Evolutionary conservation across 2,329 filamentous ascomycete species (phyloP), one percentile per base, ranked within the genome.

Genomic region (Helotiales sp.): DNA sequence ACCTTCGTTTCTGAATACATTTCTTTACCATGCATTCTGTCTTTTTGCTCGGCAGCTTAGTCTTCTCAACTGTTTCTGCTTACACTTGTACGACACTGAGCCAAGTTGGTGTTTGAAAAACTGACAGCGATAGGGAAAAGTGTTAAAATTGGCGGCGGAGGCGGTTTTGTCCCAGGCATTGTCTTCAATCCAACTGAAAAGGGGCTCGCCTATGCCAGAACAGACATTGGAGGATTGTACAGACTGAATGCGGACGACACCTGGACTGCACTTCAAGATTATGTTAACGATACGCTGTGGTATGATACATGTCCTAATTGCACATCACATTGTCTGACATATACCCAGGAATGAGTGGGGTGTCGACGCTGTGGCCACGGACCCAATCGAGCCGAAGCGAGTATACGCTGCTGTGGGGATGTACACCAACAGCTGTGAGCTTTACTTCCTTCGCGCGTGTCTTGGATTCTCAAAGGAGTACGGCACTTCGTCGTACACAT

Each of bases 381-480:
- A 89, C 65, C 83, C 85, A 1, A 78, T 83, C 32, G 80, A 88
- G 61, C 75, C 84, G 3, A 77, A 82, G 64, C 82, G 82, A 62
- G 79, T 89, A 1, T 87, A 86, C 69, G 80, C 84, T 2, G 85
- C 85, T 0, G 80, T 84, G 0, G 85, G 86, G 61, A 82, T 86
- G 79, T 88, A 88, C 74, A 88, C 85, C 13, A 88, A 84, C 72
- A 78, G 77, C 70, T 88, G n/a, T n/a, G n/a, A n/a, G n/a, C n/a
- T n/a, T n/a, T n/a, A n/a, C n/a, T n/a, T n/a, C n/a, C n/a, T n/a
- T n/a, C n/a, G n/a, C n/a, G n/a, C n/a, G n/a, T n/a, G n/a, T n/a
- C n/a, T n/a, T n/a, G n/a, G n/a, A n/a, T n/a, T n/a, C n/a, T n/a
- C n/a, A n/a, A n/a, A n/a, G n/a, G n/a, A n/a, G n/a, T n/a, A n/a